Evolutionary conservation across 441 rosid genomes (phyloP), one percentile per base, ranked within the genome.

Genomic region (Capsella rubella): DNA sequence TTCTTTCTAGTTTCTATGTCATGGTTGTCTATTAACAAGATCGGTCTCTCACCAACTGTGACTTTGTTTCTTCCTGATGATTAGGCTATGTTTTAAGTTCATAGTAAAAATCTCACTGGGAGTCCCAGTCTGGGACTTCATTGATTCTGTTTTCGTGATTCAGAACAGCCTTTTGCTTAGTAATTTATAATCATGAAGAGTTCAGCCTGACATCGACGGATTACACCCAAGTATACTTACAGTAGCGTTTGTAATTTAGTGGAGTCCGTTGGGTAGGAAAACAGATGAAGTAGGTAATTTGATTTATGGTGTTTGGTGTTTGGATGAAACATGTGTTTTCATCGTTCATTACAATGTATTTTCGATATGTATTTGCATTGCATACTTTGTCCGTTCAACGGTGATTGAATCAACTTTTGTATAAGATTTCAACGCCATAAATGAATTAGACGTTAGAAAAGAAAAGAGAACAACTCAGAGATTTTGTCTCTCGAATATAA

Each of bases 201-300:
- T 80, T 93, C 99, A 56, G 97, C 82, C 87, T 90, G 79, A 96
- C 98, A 68, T 93, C 99, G 10, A 98, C 93, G 98, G 99, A 31
- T 14, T 53, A 68, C 9, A 16, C 43, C 43, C n/a, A 4, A 1
- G 2, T 42, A 12, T 42, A 0, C 14, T 10, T 42, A 42, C 46
- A 3, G 31, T 42, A 12, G 5, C 13, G 46, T 42, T 12, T 42
- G 14, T 21, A 21, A 21, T 42, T 11, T 10, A 13, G 46, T 42
- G 46, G 46, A 42, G 4, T 42, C 46, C 4, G n/a, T 12, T 39
- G 12, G 43, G 4, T 39, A 11, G 46, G n/a, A 3, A 42, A 14
- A 45, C 6, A n/a, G 46, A 43, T 2, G 10, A 47, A 16, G 25
- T 47, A 16, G 53, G 3, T 49, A 51, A 50, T 21, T 3, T 27